phyloP scores from a whole-genome alignment of 495 filamentous ascomycete species.

The Friedmanniomyces endolithicus region DNA sequence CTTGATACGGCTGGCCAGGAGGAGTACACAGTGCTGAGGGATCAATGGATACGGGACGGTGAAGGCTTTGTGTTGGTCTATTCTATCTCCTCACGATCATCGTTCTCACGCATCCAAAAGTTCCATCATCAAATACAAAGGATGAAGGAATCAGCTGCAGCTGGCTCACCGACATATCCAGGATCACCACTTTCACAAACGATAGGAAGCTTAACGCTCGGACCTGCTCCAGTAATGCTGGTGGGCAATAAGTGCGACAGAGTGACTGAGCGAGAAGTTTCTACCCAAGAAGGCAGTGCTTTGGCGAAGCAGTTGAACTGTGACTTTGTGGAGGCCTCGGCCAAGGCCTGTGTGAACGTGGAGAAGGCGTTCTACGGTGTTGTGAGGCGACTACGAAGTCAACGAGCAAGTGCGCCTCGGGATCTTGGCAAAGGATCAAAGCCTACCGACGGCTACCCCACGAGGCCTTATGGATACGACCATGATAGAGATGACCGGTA shows the following conservation, averaged over 20 bases:
- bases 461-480: neutral
- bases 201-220: constrained; percentile 41
- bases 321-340: constrained; percentile 95
- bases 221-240: constrained; percentile 86
- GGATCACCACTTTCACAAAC: constrained; percentile 51
- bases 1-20: constrained; percentile 98
- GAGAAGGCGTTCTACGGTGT: constrained; percentile 99
- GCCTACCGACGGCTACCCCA: neutral
- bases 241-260: constrained; percentile 98
- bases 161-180: constrained; percentile 53
- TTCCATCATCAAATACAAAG: constrained; percentile 95
- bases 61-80: constrained; percentile 97
- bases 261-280: constrained; percentile 89
- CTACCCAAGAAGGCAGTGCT: constrained; percentile 87
- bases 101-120: constrained; percentile 84
- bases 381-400: constrained; percentile 72
- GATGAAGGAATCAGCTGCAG: constrained; percentile 84
- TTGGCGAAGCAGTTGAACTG: constrained; percentile 85
- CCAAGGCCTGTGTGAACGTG: constrained; percentile 97
- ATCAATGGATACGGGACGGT: constrained; percentile 97
- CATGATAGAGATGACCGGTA: neutral
- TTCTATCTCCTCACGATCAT: constrained; percentile 91
- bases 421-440: neutral
- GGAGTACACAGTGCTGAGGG: constrained; percentile 91
- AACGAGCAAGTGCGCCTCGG: constrained; percentile 28